Percentiles rank a stretch among this genome's conserved stretches.
Evolutionary conservation across 2,329 filamentous ascomycete genomes (phyloP).

Genomic region (Fusarium devonianum): DNA sequence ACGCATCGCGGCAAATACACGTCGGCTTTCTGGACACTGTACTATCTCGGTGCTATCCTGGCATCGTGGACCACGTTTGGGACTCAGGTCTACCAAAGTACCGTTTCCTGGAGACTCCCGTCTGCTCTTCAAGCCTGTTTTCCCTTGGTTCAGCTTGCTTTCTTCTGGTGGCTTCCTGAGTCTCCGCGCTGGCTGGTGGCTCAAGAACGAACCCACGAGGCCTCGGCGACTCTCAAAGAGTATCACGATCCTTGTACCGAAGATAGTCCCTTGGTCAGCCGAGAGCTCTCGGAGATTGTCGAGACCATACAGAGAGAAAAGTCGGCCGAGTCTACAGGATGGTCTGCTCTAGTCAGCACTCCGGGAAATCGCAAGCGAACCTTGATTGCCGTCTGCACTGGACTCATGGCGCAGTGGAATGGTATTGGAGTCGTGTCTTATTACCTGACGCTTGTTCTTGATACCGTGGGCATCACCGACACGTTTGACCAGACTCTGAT

Average conservation of each 20-base stretch:
- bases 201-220: constrained; percentile 58
- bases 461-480: constrained; percentile 50
- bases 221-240: constrained; percentile 53
- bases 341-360: constrained; percentile 39
- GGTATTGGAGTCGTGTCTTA: constrained; percentile 47
- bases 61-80: constrained; percentile 51
- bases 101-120: constrained; percentile 45
- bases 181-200: constrained; percentile 58
- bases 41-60: constrained; percentile 48
- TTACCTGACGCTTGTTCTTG: constrained; percentile 50
- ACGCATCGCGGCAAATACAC: constrained; percentile 45
- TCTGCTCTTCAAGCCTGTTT: constrained; percentile 45
- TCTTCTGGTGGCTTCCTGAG: constrained; percentile 54
- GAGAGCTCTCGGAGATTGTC: constrained; percentile 51
- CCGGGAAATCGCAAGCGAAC: constrained; percentile 48
- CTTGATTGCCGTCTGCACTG: constrained; percentile 36
- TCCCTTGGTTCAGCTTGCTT: constrained; percentile 48
- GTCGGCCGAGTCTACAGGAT: constrained; percentile 45
- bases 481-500: constrained; percentile 50
- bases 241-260: constrained; percentile 52
- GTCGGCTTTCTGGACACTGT: constrained; percentile 47
- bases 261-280: constrained; percentile 47
- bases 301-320: constrained; percentile 44
- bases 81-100: constrained; percentile 32
- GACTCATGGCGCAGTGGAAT: constrained; percentile 44